Evolutionary conservation across 2,329 filamentous ascomycete species (phyloP), one percentile per base, ranked within the genome.

Genomic region (Paracorniculantispora psalliotae): DNA sequence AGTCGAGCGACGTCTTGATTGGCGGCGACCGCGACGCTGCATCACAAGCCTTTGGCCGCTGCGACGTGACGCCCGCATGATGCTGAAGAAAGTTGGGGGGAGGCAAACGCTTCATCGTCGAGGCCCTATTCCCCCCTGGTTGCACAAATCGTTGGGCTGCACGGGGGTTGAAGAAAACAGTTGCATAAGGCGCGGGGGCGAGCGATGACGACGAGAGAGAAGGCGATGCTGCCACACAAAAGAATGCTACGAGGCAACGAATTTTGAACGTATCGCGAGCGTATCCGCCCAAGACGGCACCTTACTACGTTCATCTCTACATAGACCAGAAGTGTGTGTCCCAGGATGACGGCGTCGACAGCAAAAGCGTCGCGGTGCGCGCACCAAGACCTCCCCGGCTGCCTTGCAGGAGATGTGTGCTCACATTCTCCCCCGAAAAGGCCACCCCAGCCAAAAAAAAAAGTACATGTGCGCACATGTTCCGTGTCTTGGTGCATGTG

Each of bases 321-420:
- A 47, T 37, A 2, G 52, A 35, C n/a, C n/a, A n/a, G n/a, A n/a
- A n/a, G n/a, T 12, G 30, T 26, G 41, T 43, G 15, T n/a, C 19
- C 35, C 37, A 55, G 19, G 19, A 46, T 25, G 26, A 26, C n/a
- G 30, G 48, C 19, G 48, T n/a, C 15, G 19, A 19, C 3, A 48
- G 46, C 8, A 3, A 43, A 44, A 44, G 12, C 2, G 30, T 21
- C 48, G 30, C 33, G 30, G 54, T 57, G 54, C 54, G 54, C 54
- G 44, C 44, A 57, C 54, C 33, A 25, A 25, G 23, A n/a, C n/a
- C n/a, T n/a, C 6, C 23, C 51, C 25, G 4, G 23, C 30, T 49
- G 54, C 54, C 54, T 56, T 49, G 54, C 54, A 57, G 53, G 39
- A 26, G n/a, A n/a, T n/a, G n/a, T n/a, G n/a, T n/a, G n/a, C n/a